A percentile compares a stretch with the other conserved stretches of the same genome.
Conservation (phyloP, 73 alveolate species). For the Paramecium primaurelia region DNA sequence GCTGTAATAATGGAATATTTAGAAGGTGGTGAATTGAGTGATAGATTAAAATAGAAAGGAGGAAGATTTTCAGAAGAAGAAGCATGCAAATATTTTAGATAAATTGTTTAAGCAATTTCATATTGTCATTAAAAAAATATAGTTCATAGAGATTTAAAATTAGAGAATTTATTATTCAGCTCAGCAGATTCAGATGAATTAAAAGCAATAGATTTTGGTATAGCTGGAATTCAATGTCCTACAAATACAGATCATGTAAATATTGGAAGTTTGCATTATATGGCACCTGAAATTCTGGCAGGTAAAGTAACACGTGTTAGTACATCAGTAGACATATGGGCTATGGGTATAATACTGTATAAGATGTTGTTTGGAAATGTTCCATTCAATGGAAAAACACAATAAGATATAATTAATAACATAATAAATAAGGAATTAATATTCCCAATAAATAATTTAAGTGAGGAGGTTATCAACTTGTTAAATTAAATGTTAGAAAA, state of each 20-base stretch:
- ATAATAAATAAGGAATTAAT: conserved; percentile 50
- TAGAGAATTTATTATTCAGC: conserved; percentile 73
- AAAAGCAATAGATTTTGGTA: conserved; percentile 72
- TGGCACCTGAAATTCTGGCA: conserved; percentile 75
- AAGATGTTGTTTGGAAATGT: conserved; percentile 60
- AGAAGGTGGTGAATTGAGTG: conserved; percentile 89
- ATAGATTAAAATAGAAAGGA: conserved; percentile 57
- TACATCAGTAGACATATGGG: conserved; percentile 67
- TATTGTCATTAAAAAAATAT: conserved; percentile 73
- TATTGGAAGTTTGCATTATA: conserved; percentile 70
- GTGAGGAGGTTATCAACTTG: background rate
- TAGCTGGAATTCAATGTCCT: conserved; percentile 64
- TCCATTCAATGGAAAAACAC: conserved; percentile 65
- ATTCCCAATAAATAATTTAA: background rate
- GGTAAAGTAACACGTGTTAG: conserved; percentile 53
- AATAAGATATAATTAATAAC: conserved; percentile 39
- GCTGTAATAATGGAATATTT: conserved; percentile 88
- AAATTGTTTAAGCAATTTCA: conserved; percentile 70
- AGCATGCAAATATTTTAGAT: conserved; percentile 69
- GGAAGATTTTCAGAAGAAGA: conserved; percentile 64
- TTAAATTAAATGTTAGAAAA: conserved; percentile 36
- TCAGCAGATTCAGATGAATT: conserved; percentile 59
- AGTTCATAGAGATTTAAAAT: conserved; percentile 82
- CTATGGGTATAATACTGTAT: conserved; percentile 64
- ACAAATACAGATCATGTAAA: conserved; percentile 64